Evolutionary conservation across 2,329 filamentous ascomycete genomes (phyloP).

Genomic region (Trematosphaeria pertusa): DNA sequence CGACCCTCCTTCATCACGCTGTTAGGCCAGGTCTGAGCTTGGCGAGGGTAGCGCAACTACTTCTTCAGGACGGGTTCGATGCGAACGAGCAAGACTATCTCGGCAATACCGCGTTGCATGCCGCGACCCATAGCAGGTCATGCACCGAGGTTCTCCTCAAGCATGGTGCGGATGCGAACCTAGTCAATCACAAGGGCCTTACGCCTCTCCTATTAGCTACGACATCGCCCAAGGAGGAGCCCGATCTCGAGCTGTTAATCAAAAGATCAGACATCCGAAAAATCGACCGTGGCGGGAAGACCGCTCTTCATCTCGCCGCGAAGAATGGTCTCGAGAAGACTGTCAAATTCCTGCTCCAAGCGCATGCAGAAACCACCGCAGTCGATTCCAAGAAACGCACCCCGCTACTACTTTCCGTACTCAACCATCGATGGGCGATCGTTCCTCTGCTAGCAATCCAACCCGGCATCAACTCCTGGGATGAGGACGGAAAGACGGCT

Average conservation of each 20-base stretch:
- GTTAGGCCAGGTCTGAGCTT: conserved; percentile 25
- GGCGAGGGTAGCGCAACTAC: conserved; percentile 25
- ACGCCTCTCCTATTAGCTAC: conserved; percentile 31
- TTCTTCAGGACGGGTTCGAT: conserved; percentile 31
- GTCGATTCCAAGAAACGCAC: conserved; percentile 33
- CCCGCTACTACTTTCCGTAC: conserved; percentile 38
- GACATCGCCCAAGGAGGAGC: conserved; percentile 19
- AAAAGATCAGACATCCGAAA: conserved; percentile 30
- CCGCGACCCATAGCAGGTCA: conserved; percentile 27
- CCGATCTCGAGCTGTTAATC: conserved; percentile 32
- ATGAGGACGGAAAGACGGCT: conserved; percentile 37
- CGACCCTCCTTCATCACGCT: conserved; percentile 38
- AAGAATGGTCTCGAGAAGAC: conserved; percentile 30
- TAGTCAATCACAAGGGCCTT: conserved; percentile 25
- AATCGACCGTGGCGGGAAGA: conserved; percentile 22
- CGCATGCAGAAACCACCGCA: conserved; percentile 28
- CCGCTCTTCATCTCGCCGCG: conserved; percentile 39
- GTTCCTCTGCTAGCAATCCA: conserved; percentile 35
- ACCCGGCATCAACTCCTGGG: conserved; percentile 42
- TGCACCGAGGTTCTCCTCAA: conserved; percentile 36
- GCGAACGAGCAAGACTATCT: conserved; percentile 29
- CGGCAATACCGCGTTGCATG: conserved; percentile 37
- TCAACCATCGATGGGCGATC: conserved; percentile 35
- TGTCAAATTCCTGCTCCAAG: conserved; percentile 30
- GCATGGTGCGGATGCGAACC: conserved; percentile 24